These are phyloP conservation scores for Tetrapisispora taiwanensis DNA, from an alignment of 805 yeast genomes.

Conservation along the genomic window DNA sequence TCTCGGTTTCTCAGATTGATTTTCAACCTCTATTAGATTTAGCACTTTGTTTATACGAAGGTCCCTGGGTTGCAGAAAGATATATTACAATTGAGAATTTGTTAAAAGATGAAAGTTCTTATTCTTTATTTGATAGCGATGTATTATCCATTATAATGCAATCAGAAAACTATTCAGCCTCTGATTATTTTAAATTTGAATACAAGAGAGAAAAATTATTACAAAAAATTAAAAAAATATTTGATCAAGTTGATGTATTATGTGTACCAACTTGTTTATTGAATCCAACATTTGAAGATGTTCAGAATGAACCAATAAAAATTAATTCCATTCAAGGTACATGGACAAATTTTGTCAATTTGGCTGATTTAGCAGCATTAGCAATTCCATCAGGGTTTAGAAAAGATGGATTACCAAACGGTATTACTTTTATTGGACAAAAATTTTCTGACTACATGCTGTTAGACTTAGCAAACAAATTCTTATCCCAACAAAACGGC, in stretches of 20 bases:
- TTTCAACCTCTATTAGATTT: slow-evolving; percentile 68
- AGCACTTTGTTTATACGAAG: slow-evolving; percentile 86
- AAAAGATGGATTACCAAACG: slow-evolving; percentile 79
- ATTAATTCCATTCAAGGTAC: slow-evolving; percentile 91
- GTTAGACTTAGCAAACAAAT: slow-evolving; percentile 69
- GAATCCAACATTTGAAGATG: slow-evolving; percentile 70
- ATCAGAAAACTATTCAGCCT: slow-evolving; percentile 72
- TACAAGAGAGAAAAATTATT: slow-evolving; percentile 77
- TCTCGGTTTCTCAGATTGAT: slow-evolving; percentile 52
- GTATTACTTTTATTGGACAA: slow-evolving; percentile 73
- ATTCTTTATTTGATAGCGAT: slow-evolving; percentile 68
- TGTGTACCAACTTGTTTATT: slow-evolving; percentile 92
- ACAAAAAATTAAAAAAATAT: slow-evolving; percentile 46
- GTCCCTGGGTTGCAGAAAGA: slow-evolving; percentile 98
- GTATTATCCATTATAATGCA: slow-evolving; percentile 66
- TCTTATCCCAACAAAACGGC: slow-evolving; percentile 28
- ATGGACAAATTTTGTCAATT: slow-evolving; percentile 94
- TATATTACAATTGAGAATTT: slow-evolving; percentile 73
- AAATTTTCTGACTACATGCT: slow-evolving; percentile 85
- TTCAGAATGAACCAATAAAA: slow-evolving; percentile 65
- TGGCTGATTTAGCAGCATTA: slow-evolving; percentile 86
- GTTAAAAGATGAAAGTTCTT: slow-evolving; percentile 60
- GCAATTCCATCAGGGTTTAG: slow-evolving; percentile 89
- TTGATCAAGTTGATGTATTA: slow-evolving; percentile 59
- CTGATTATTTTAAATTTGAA: slow-evolving; percentile 75